A percentile compares a stretch with the other conserved stretches of the same genome.
These are phyloP conservation scores for Quercus phellos DNA, from an alignment of 331 rosid genomes.

Conservation along the genomic window DNA sequence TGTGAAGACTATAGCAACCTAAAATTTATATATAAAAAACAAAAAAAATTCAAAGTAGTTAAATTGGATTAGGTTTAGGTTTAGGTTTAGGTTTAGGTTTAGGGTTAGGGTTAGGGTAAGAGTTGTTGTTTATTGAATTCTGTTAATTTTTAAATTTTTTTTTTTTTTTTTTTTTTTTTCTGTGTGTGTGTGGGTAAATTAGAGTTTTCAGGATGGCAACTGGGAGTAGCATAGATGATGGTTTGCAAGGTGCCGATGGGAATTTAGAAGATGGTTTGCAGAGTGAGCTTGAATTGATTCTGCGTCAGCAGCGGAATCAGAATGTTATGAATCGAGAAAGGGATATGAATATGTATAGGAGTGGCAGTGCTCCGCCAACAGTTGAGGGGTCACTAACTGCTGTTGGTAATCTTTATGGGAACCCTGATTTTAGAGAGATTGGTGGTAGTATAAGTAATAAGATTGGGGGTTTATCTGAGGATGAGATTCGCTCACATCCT, in stretches of 20 bases:
- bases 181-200: slow-evolving; percentile 15
- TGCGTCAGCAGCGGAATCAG: slow-evolving; percentile 61
- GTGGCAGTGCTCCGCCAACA: slow-evolving; percentile 99
- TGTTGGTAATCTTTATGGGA: slow-evolving; percentile 56
- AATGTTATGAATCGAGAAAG: slow-evolving; percentile 47
- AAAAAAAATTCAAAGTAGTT: neutral
- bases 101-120: neutral
- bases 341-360: slow-evolving; percentile 71
- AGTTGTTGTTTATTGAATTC: neutral
- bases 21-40: neutral
- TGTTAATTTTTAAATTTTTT: slow-evolving; percentile 2
- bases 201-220: slow-evolving; percentile 50
- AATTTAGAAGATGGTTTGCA: slow-evolving; percentile 60
- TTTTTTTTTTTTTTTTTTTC: neutral
- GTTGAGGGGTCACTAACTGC: slow-evolving; percentile 92
- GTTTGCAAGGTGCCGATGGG: slow-evolving; percentile 37
- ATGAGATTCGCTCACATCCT: slow-evolving; percentile 83
- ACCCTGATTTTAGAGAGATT: slow-evolving; percentile 40
- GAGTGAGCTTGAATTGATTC: slow-evolving; percentile 70
- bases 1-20: neutral
- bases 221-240: slow-evolving; percentile 47
- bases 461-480: slow-evolving; percentile 64
- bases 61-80: slow-evolving; percentile 16
- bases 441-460: slow-evolving; percentile 33
- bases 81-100: neutral